Evolutionary conservation across 139 green algal species (phyloP), one percentile per base, ranked within the genome.

Genomic region (Penium margaritaceum): DNA sequence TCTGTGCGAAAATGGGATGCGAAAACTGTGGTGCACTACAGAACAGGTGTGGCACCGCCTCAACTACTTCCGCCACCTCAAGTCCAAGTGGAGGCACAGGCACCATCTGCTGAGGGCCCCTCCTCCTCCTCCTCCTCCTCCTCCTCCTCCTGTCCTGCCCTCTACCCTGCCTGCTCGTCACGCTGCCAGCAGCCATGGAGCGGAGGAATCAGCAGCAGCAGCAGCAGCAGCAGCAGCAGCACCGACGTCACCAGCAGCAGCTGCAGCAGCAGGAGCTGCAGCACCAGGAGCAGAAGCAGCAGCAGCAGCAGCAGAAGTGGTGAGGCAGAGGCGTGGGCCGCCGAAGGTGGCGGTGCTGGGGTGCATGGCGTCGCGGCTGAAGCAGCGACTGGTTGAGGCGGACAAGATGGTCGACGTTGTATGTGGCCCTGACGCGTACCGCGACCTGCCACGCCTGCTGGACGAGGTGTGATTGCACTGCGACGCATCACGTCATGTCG

Each of bases 321-420:
- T n/a, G n/a, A n/a, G n/a, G n/a, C n/a, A n/a, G n/a, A n/a, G n/a
- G n/a, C n/a, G n/a, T n/a, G n/a, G n/a, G n/a, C 61, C 71, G 0
- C 71, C 39, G 5, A 67, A 37, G 34, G 85, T 96, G 9, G 91
- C 87, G 32, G 89, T 96, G 35, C 81, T 96, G 41, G 91, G 91
- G 27, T 96, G 91, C 81, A 96, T 96, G 91, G 91, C 90, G n/a
- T 90, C 96, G 76, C 81, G 91, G 9, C 75, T 96, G 9, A 95
- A 96, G 81, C 33, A 82, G 6, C 69, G 84, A 58, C 70, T 86
- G 27, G 46, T 87, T 3, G 75, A 84, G 41, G 51, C 37, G 17
- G 73, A 80, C 24, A 80, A 77, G 46, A 67, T 93, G 29, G 91
- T 91, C n/a, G 90, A 96, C 69, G 24, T 96, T 27, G 90, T 96